Percentiles rank a stretch among this genome's conserved stretches.
These are phyloP conservation scores for Quambalaria eucalypti DNA, from an alignment of 1,284 basidiomycete species.

Conservation along the genomic window DNA sequence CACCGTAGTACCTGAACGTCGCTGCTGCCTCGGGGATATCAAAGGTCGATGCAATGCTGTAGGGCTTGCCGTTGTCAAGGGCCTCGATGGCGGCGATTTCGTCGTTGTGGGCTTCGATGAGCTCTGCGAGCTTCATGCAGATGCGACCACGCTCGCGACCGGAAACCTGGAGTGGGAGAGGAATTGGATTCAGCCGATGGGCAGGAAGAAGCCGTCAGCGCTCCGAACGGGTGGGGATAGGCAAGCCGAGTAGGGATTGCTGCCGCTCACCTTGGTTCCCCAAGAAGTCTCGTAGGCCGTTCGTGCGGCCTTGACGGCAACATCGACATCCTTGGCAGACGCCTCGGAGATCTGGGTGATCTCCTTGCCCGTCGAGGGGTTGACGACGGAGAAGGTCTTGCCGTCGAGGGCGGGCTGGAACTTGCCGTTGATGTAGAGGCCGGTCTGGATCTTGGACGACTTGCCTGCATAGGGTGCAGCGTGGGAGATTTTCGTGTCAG, in stretches of 20 bases:
- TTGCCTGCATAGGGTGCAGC: slow-evolving; percentile 40
- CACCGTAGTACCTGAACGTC: slow-evolving; percentile 58
- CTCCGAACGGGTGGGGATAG: background rate
- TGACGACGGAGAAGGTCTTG: slow-evolving; percentile 40
- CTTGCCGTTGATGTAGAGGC: slow-evolving; percentile 43
- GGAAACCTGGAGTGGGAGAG: slow-evolving; percentile 33
- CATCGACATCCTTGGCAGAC: slow-evolving; percentile 38
- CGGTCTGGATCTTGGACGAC: slow-evolving; percentile 24
- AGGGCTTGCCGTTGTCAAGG: slow-evolving; percentile 73
- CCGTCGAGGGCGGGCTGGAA: slow-evolving; percentile 34
- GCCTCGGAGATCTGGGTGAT: slow-evolving; percentile 40
- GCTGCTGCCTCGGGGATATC: slow-evolving; percentile 65
- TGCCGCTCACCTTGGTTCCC: slow-evolving; percentile 22
- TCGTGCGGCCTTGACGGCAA: slow-evolving; percentile 37
- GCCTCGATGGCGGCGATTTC: slow-evolving; percentile 53
- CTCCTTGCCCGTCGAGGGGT: slow-evolving; percentile 39
- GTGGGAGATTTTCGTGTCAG: slow-evolving; percentile 29
- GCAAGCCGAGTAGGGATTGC: background rate
- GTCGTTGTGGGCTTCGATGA: slow-evolving; percentile 64
- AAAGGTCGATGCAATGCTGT: slow-evolving; percentile 56
- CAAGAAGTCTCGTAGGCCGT: slow-evolving; percentile 31
- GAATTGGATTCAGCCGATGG: slow-evolving; percentile 26
- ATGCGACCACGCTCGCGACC: slow-evolving; percentile 60
- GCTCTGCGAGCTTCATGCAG: slow-evolving; percentile 59
- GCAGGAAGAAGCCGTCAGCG: background rate